Evolutionary conservation across 805 yeast genomes (phyloP).

Genomic region (Metschnikowia kofuensis): DNA sequence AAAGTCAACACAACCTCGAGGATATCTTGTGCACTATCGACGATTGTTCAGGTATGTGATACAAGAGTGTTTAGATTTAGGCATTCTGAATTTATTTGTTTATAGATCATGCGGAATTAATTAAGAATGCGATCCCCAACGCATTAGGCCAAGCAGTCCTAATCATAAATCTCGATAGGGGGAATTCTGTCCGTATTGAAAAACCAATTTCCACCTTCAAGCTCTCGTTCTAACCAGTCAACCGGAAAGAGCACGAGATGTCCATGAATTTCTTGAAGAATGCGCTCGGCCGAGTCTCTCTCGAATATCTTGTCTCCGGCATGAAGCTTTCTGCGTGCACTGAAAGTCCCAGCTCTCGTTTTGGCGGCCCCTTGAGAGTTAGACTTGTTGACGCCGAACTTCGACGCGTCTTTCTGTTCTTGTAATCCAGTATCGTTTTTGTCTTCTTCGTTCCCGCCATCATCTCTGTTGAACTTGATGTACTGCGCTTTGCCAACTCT

Average conservation of each 20-base stretch:
- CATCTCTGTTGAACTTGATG: not conserved
- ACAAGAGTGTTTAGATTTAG: too few species aligned
- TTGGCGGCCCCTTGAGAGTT: constrained; percentile 13
- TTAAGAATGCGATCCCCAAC: not conserved
- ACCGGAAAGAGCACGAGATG: constrained; percentile 89
- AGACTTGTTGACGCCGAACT: not conserved
- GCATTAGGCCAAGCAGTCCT: not conserved
- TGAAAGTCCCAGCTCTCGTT: constrained; percentile 37
- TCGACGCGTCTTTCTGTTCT: not conserved
- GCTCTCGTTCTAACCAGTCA: constrained; percentile 84
- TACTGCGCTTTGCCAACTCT: constrained; percentile 1
- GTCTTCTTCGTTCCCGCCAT: not conserved
- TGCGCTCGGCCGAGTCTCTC: constrained; percentile 69
- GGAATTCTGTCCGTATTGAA: constrained; percentile 91
- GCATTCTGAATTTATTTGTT: too few species aligned
- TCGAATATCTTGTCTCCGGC: constrained; percentile 57
- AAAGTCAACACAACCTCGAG: too few species aligned
- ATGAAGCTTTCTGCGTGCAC: constrained; percentile 32
- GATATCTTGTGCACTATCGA: too few species aligned
- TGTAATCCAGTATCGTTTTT: too few species aligned
- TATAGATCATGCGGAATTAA: too few species aligned
- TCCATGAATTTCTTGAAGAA: constrained; percentile 74
- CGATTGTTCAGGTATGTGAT: too few species aligned
- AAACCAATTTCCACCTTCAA: constrained; percentile 93
- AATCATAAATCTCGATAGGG: constrained; percentile 81